Conservation (phyloP, 2,329 filamentous ascomycete genomes). For the Diplodia mutila region DNA sequence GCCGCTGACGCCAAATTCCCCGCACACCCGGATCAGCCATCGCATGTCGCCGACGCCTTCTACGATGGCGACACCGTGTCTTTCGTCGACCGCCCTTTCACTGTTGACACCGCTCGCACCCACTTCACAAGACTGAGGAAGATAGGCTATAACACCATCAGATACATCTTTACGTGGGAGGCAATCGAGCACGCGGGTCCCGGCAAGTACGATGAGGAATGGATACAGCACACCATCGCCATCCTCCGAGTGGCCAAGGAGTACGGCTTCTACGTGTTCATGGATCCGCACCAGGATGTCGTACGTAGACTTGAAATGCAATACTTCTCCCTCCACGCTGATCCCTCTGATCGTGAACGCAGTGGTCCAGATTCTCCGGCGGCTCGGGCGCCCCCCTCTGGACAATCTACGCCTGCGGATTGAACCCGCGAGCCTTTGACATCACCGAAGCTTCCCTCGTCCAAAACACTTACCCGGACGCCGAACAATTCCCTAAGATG, state of each 20-base stretch:
- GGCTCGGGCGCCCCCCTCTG: constrained; percentile 96
- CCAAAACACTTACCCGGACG: constrained; percentile 89
- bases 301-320: constrained; percentile 54
- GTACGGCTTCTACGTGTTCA: constrained; percentile 95
- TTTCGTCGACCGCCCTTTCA: constrained; percentile 85
- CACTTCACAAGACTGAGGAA: constrained; percentile 86
- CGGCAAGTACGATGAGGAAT: constrained; percentile 90
- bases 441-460: constrained; percentile 90
- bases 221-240: constrained; percentile 87
- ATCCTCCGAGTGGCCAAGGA: constrained; percentile 80
- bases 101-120: constrained; percentile 76
- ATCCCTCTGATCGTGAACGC: constrained; percentile 32
- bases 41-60: constrained; percentile 77
- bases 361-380: constrained; percentile 94
- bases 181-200: constrained; percentile 94
- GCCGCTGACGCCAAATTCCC: constrained; percentile 91
- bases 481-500: constrained; percentile 93
- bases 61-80: constrained; percentile 91
- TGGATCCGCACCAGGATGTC: constrained; percentile 99
- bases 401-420: constrained; percentile 92
- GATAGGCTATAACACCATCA: constrained; percentile 94
- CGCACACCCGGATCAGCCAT: constrained; percentile 77
- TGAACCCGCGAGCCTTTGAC: constrained; percentile 84
- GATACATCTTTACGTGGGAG: constrained; percentile 98
- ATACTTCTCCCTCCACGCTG: background rate